Percentiles rank a stretch among this genome's conserved stretches.
These are phyloP conservation scores for Fraxinus greggii DNA, from an alignment of 305 asterid species.

Conservation along the genomic window DNA sequence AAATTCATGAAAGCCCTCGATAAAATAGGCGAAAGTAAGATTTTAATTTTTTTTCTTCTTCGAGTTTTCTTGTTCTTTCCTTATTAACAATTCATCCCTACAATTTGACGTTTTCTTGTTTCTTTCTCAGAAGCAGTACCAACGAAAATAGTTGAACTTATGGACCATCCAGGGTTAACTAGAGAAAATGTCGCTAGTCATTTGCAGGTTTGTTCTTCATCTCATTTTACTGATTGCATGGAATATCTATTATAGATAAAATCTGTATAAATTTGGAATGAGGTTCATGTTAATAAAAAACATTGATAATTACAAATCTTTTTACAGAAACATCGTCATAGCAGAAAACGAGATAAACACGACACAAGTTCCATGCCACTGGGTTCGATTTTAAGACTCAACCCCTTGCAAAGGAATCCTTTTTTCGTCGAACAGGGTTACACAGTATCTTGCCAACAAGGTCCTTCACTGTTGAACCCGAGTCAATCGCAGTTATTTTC, in stretches of 20 bases:
- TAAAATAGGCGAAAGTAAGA: conserved; percentile 58
- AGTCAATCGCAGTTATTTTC: background rate
- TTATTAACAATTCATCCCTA: background rate
- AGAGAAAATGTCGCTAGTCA: conserved; percentile 85
- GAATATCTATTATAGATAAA: background rate
- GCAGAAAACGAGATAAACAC: conserved; percentile 45
- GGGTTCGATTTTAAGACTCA: conserved; percentile 6
- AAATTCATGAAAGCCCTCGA: conserved; percentile 63
- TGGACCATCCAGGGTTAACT: conserved; percentile 65
- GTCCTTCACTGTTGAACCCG: background rate
- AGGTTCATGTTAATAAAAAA: background rate
- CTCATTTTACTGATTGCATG: background rate
- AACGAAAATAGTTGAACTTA: conserved; percentile 65
- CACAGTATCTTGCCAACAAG: background rate
- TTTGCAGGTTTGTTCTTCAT: conserved; percentile 57
- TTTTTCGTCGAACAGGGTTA: background rate
- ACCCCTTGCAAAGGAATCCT: conserved; percentile 11
- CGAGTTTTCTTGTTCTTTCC: background rate
- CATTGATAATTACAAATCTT: background rate
- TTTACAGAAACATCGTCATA: conserved; percentile 65
- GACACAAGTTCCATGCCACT: conserved; percentile 16
- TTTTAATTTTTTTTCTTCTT: background rate
- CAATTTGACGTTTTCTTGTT: background rate
- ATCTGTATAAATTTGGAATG: background rate
- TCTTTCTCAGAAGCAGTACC: conserved; percentile 60